A percentile compares a stretch with the other conserved stretches of the same genome.
Evolutionary conservation across 805 yeast genomes (phyloP).

Genomic region (Dipodascus albidus): DNA sequence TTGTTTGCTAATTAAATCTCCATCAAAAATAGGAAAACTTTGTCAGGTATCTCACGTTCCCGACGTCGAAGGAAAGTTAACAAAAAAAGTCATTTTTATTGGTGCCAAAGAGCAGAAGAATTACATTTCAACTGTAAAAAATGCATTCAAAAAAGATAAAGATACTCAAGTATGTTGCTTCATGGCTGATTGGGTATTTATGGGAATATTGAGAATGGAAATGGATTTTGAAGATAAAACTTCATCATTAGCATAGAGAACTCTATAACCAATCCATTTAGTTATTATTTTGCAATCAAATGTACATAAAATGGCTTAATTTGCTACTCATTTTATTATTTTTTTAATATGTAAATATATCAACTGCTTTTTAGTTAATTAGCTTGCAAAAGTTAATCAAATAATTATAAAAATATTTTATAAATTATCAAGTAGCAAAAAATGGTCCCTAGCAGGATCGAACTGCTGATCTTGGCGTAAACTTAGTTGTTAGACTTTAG

Average conservation of each 20-base stretch:
- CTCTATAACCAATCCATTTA: no score
- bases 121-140: not conserved
- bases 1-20: conserved; percentile 14
- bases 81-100: not conserved
- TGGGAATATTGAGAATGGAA: not conserved
- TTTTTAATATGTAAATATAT: not conserved
- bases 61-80: not conserved
- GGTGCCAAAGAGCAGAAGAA: not conserved
- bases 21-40: not conserved
- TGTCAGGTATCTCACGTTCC: not conserved
- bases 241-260: not conserved
- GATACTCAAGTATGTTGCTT: not conserved
- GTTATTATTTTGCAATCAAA: no score
- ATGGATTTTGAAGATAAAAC: not conserved
- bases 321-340: no score
- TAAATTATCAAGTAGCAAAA: not conserved
- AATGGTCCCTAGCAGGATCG: conserved; percentile 28
- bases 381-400: no score
- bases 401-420: no score
- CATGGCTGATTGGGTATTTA: not conserved
- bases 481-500: not conserved
- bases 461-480: conserved; percentile 38
- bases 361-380: not conserved
- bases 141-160: not conserved
- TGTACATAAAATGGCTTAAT: no score